Base-by-base conservation (phyloP, 2,329 filamentous ascomycete genomes). In the Pestalotiopsis sp. region DNA sequence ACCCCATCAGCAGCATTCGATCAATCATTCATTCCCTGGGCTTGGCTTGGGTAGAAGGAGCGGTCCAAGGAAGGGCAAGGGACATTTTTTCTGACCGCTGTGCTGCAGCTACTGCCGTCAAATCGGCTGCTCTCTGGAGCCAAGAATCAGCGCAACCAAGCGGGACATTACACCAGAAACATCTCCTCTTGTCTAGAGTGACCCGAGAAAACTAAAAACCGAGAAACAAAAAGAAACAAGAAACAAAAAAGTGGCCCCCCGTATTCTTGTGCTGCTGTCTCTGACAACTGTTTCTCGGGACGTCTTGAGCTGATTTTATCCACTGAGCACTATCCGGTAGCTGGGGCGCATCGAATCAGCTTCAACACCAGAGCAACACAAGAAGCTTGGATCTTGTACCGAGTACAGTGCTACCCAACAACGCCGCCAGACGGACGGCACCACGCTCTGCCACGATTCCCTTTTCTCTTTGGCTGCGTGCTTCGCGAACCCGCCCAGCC, bases 351-450 rank as follows among this genome's bases (percentile, higher is more conserved):
- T 49, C 61, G 61, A 45, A 64, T 64, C 61, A 52, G 40, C 61
- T 45, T 52, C n/a, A 27, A 64, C n/a, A 11, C 61, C 40, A 45
- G n/a, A 52, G 40, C 23, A 27, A 57, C 23, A 57, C 63, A 57
- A 45, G 45, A 27, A 66, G 45, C 63, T 57, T 66, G 63, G 41
- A 49, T 66, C 63, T n/a, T 66, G 63, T 57, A 36, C 63, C 63
- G 57, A 66, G 63, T 66, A 56, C 61, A 64, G 61, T 56, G 45
- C 27, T 31, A 66, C 20, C 63, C 25, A 66, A 45, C 41, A 45
- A 36, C 23, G 41, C 31, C 31, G 31, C 31, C 31, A 36, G 7
- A 36, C 31, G 31, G 31, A 36, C 31, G 31, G 31, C 31, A 36
- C 31, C 31, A 36, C 31, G 31, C 31, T 36, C 31, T 36, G 31